phyloP scores from a whole-genome alignment of 768 basidiomycete genomes.

The Russula vinacea region DNA sequence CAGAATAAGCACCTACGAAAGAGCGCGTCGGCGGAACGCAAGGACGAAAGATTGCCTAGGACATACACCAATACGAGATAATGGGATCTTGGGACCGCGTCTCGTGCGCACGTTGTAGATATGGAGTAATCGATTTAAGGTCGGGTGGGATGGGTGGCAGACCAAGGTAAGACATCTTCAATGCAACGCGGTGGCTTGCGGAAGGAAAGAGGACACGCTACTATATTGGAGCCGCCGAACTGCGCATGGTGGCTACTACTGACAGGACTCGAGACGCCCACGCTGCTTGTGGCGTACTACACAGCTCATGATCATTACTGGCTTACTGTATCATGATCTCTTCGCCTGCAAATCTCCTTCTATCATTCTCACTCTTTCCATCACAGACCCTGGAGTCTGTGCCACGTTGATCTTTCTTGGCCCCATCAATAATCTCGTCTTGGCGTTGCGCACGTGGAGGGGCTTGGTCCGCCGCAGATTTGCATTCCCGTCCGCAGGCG shows the following conservation, averaged over 20 bases:
- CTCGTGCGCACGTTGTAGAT: conserved; percentile 88
- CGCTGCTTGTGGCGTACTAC: not conserved
- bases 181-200: not conserved
- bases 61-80: conserved; percentile 94
- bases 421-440: conserved; percentile 7
- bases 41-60: conserved; percentile 3
- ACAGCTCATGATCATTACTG: not conserved
- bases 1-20: conserved; percentile 78
- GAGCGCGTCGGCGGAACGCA: conserved; percentile 17
- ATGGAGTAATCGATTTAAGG: conserved; percentile 71
- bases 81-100: conserved; percentile 77
- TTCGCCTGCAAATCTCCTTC: conserved; percentile 12
- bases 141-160: conserved; percentile 57
- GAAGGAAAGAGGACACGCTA: not conserved
- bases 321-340: not conserved
- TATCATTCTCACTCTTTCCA: conserved; percentile 24
- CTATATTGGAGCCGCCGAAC: not conserved
- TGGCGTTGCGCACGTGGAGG: not conserved
- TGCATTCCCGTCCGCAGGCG: not conserved
- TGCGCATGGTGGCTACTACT: not conserved
- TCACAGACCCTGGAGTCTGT: conserved; percentile 21
- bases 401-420: conserved; percentile 11
- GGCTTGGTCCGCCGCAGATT: not conserved
- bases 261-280: not conserved
- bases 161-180: conserved; percentile 41